Percentiles rank a stretch among this genome's conserved stretches.
phyloP scores from a whole-genome alignment of 2,329 filamentous ascomycete species.

The Zasmidium cellare region DNA sequence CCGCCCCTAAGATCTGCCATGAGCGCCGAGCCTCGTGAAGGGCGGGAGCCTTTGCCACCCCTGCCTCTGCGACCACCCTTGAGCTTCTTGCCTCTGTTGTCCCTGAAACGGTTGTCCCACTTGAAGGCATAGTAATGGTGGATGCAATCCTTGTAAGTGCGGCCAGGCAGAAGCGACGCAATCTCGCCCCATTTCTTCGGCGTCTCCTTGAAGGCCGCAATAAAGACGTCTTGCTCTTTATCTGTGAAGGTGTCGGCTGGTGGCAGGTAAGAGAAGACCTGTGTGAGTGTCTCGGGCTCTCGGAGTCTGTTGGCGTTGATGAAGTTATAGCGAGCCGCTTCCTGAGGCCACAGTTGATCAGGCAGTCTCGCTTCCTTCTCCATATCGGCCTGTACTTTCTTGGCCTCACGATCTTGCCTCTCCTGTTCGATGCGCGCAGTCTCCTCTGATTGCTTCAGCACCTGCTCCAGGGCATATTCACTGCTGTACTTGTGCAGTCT shows the following conservation, averaged over 20 bases:
- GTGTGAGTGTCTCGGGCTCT: constrained; percentile 65
- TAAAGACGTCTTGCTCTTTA: constrained; percentile 69
- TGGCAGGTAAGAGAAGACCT: constrained; percentile 70
- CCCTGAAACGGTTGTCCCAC: constrained; percentile 73
- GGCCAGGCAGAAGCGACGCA: constrained; percentile 64
- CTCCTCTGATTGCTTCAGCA: constrained; percentile 71
- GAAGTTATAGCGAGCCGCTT: constrained; percentile 60
- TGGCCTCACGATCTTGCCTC: constrained; percentile 49
- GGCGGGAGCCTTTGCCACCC: constrained; percentile 51
- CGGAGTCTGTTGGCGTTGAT: constrained; percentile 66
- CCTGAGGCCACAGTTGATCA: constrained; percentile 64
- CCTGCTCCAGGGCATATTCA: constrained; percentile 71
- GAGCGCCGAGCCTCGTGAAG: constrained; percentile 54
- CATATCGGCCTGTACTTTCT: constrained; percentile 69
- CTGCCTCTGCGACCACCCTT: constrained; percentile 33
- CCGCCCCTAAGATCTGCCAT: constrained; percentile 62
- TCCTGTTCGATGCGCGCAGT: constrained; percentile 70
- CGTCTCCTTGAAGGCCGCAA: constrained; percentile 71
- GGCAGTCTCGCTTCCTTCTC: constrained; percentile 77
- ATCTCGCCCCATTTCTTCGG: constrained; percentile 84
- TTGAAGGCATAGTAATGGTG: constrained; percentile 84
- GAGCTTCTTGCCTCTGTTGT: constrained; percentile 62
- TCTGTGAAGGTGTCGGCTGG: constrained; percentile 73
- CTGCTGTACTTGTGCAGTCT: constrained; percentile 61
- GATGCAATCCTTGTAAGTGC: constrained; percentile 77